Evolutionary conservation across 192 early-diverging fungal species (phyloP), one percentile per base, ranked within the genome.

Genomic region (Coemansia sp.): DNA sequence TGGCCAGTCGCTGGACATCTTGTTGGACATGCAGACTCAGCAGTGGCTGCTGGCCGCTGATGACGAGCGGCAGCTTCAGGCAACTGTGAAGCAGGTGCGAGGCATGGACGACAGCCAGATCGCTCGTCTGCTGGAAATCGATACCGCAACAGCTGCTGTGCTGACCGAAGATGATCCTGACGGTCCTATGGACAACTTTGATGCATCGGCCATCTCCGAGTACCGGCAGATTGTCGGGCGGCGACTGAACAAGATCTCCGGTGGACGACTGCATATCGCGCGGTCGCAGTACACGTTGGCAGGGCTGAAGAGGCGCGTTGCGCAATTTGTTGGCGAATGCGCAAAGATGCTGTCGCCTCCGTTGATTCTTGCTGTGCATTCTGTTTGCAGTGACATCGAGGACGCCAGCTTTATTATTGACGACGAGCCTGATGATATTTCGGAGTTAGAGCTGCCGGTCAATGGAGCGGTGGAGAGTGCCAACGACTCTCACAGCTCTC

Each of bases 21-120:
- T 81, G 36, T 67, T 81, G 14, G 78, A 81, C 30, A 66, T 81
- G 63, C 69, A 72, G 56, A 81, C 78, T 18, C 78, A 81, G 60
- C 62, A 75, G 51, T 72, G 70, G 73, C 60, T 81, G 60, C 48
- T 63, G 51, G 73, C 69, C 0, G 78, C 78, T 16, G 52, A 33
- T 38, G 52, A 72, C 51, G 78, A 81, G 73, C 22, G 18, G n/a
- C 66, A 72, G 14, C 51, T 81, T 55, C 73, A 75, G 60, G 30
- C 25, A n/a, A 66, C 69, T 48, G 66, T 81, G 7, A 58, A 60
- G 4, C 56, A 64, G 17, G 69, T 55, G 60, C 72, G 73, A 20
- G 54, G 28, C n/a, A 25, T 64, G 14, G 38, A 56, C 64, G 56
- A 65, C 8, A 70, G 20, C 18, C 48, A 40, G 3, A 69, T 75